These are phyloP conservation scores for Fusarium bulbicola DNA, from an alignment of 2,329 filamentous ascomycete species.

Conservation along the genomic window DNA sequence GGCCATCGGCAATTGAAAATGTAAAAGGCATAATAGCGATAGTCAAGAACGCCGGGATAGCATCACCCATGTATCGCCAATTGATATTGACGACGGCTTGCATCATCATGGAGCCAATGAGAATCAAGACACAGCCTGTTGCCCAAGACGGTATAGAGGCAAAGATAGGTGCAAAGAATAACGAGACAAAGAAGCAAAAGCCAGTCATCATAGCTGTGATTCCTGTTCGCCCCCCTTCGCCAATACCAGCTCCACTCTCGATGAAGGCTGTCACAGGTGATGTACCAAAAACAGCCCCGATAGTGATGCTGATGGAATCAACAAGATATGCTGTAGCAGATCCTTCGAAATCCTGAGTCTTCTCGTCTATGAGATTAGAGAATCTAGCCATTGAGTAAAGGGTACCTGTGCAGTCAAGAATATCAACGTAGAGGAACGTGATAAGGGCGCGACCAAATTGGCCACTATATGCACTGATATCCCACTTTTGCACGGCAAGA, in stretches of 20 bases:
- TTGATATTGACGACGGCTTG: background rate
- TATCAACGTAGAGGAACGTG: background rate
- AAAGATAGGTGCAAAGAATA: background rate
- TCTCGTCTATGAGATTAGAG: background rate
- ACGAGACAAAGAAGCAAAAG: background rate
- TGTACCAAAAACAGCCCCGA: background rate
- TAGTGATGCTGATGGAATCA: background rate
- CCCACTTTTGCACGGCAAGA: background rate
- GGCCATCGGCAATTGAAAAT: background rate
- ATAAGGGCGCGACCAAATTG: background rate
- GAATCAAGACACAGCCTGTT: background rate
- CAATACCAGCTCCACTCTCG: background rate
- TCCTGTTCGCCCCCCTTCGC: background rate
- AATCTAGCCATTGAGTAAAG: background rate
- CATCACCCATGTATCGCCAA: background rate
- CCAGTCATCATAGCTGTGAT: background rate
- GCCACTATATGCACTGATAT: background rate
- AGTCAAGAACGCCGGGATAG: background rate
- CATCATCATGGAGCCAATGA: background rate
- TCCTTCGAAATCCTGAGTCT: background rate
- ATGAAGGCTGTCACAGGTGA: background rate
- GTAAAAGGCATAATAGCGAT: background rate
- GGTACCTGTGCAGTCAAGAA: background rate
- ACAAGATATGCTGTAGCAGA: background rate
- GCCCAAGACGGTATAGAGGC: background rate